Percentiles rank a stretch among this genome's conserved stretches.
Conservation (phyloP, 2,329 filamentous ascomycete species). For the Sarocladium strictum region DNA sequence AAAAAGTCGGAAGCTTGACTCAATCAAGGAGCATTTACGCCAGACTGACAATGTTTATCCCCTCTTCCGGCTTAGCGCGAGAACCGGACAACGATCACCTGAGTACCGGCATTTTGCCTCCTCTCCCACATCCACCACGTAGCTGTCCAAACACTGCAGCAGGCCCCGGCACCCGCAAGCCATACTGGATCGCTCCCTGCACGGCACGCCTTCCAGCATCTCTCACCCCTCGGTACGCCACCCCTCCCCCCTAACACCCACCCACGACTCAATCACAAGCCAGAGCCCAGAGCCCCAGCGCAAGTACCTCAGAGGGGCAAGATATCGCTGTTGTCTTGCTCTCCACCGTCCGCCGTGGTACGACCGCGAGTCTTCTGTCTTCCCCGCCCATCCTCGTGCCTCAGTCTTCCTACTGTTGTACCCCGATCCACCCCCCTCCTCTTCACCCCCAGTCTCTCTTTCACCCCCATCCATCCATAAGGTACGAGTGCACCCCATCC, state of each 20-base stretch:
- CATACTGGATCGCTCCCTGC: background rate
- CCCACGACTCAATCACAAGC: constrained; percentile 9
- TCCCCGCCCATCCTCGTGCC: background rate
- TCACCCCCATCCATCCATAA: constrained; percentile 1
- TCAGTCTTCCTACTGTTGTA: background rate
- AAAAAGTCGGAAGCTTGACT: background rate
- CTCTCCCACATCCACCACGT: background rate
- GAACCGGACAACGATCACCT: background rate
- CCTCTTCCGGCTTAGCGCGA: background rate
- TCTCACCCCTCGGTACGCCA: background rate
- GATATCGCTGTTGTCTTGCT: background rate
- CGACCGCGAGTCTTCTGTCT: background rate
- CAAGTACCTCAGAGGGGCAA: background rate
- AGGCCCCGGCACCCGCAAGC: background rate
- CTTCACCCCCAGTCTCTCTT: background rate
- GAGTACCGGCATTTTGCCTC: constrained; percentile 10
- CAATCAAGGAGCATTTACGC: background rate
- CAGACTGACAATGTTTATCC: constrained; percentile 1
- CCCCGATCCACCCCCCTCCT: background rate
- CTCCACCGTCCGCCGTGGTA: constrained; percentile 6
- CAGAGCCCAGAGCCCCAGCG: background rate
- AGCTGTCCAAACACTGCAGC: background rate
- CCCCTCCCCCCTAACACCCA: background rate
- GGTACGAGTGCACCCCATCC: constrained; percentile 2
- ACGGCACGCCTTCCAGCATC: background rate